phyloP scores from a whole-genome alignment of 352 stramenopile species.

The Pythium brachiatum region DNA sequence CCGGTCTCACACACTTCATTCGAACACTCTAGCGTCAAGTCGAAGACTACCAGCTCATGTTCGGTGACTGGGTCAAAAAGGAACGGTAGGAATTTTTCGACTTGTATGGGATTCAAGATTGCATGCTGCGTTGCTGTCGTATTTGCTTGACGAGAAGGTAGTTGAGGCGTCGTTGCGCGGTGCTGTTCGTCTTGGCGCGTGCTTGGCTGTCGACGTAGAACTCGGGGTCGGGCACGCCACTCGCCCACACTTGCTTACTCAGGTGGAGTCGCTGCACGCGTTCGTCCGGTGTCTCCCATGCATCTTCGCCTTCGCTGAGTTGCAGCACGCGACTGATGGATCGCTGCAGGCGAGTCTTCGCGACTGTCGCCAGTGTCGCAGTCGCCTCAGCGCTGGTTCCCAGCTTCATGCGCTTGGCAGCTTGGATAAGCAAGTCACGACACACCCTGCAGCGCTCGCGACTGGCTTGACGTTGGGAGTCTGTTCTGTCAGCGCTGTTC shows the following conservation, averaged over 20 bases:
- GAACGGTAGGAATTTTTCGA: constrained; percentile 36
- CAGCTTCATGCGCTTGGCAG: constrained; percentile 18
- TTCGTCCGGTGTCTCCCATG: constrained; percentile 43
- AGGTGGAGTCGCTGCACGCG: constrained; percentile 43
- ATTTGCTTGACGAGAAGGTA: constrained; percentile 2
- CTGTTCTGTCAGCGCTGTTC: not conserved
- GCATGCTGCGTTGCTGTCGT: not conserved
- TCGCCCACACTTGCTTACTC: constrained; percentile 37
- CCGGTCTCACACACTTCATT: not conserved
- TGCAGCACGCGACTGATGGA: constrained; percentile 28
- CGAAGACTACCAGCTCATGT: constrained; percentile 79
- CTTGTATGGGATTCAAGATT: not conserved
- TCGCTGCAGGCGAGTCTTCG: constrained; percentile 17
- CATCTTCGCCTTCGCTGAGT: constrained; percentile 30
- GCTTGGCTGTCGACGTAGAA: constrained; percentile 40
- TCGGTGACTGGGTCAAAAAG: constrained; percentile 84
- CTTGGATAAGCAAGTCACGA: constrained; percentile 16
- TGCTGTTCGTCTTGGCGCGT: constrained; percentile 10
- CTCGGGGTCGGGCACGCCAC: constrained; percentile 44
- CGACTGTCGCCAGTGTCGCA: not conserved
- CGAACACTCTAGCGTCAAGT: constrained; percentile 42
- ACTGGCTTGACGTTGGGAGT: constrained; percentile 2
- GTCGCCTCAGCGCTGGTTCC: not conserved
- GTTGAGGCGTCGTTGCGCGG: constrained; percentile 14
- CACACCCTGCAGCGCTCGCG: constrained; percentile 18